These are phyloP conservation scores for Prototheca wickerhamii DNA, from an alignment of 163 green algal species.

Conservation along the genomic window DNA sequence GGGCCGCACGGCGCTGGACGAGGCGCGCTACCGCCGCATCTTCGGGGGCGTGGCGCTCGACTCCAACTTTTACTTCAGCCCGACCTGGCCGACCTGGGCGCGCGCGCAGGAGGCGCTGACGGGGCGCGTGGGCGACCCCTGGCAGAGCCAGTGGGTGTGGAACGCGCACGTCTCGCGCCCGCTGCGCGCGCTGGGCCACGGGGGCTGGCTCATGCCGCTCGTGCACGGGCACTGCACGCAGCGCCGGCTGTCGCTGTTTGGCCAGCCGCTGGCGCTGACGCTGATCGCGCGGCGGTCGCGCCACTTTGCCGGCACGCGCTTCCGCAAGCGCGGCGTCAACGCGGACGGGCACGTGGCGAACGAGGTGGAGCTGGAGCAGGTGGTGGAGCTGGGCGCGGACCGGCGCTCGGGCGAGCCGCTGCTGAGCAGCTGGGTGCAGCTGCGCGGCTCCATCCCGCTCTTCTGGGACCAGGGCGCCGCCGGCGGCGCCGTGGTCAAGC, in stretches of 20 bases:
- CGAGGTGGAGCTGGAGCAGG: constrained; percentile 91
- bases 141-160: constrained; percentile 86
- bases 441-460: constrained; percentile 85
- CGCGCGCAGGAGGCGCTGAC: constrained; percentile 75
- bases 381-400: constrained; percentile 53
- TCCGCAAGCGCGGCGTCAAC: constrained; percentile 85
- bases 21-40: constrained; percentile 61
- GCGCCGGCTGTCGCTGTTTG: constrained; percentile 61
- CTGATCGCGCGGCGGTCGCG: constrained; percentile 69
- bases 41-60: constrained; percentile 77
- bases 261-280: constrained; percentile 70
- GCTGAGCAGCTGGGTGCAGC: constrained; percentile 30
- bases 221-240: constrained; percentile 91
- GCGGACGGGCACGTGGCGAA: constrained; percentile 76
- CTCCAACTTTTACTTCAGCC: constrained; percentile 90
- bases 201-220: constrained; percentile 72
- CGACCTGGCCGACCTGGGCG: constrained; percentile 71
- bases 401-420: constrained; percentile 47
- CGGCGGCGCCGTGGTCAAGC: constrained; percentile 51
- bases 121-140: constrained; percentile 22
- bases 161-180: constrained; percentile 76
- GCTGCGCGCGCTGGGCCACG: constrained; percentile 44
- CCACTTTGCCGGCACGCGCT: constrained; percentile 64
- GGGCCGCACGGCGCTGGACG: neutral
- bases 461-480: constrained; percentile 77